Conservation (phyloP, 768 basidiomycete genomes). For the Cubamyces sp. region DNA sequence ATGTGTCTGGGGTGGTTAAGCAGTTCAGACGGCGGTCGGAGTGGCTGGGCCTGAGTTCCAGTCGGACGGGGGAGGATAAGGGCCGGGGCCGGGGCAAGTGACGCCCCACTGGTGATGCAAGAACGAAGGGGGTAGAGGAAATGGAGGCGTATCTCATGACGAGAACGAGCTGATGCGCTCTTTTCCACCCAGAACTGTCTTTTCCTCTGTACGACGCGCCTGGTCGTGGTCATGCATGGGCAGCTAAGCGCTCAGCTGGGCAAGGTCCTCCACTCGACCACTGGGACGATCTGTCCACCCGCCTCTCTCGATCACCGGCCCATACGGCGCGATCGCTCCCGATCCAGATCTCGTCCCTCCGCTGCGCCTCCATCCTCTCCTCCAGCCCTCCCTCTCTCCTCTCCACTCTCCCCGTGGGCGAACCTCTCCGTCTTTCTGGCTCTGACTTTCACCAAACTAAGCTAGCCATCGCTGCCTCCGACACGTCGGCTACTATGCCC, state of each 20-base stretch:
- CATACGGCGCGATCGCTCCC: conserved; percentile 11
- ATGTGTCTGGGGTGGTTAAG: neutral
- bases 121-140: neutral
- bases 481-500: neutral
- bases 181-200: neutral
- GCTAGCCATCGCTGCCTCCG: neutral
- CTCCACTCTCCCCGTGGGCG: conserved; percentile 9
- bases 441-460: neutral
- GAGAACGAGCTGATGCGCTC: neutral
- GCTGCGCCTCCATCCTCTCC: conserved; percentile 10
- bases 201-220: neutral
- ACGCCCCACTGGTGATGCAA: conserved; percentile 14
- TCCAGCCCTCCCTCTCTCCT: neutral
- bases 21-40: conserved; percentile 10
- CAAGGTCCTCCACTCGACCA: neutral
- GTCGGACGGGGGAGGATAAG: conserved; percentile 8
- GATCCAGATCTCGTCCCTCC: conserved; percentile 8
- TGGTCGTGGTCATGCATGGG: neutral
- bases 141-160: conserved; percentile 13
- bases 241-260: neutral
- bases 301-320: conserved; percentile 11
- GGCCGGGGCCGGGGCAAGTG: conserved; percentile 9
- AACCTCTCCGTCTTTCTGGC: neutral
- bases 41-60: conserved; percentile 11
- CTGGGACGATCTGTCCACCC: neutral